Evolutionary conservation across 768 basidiomycete genomes (phyloP).

Genomic region (Russula ochroleuca): DNA sequence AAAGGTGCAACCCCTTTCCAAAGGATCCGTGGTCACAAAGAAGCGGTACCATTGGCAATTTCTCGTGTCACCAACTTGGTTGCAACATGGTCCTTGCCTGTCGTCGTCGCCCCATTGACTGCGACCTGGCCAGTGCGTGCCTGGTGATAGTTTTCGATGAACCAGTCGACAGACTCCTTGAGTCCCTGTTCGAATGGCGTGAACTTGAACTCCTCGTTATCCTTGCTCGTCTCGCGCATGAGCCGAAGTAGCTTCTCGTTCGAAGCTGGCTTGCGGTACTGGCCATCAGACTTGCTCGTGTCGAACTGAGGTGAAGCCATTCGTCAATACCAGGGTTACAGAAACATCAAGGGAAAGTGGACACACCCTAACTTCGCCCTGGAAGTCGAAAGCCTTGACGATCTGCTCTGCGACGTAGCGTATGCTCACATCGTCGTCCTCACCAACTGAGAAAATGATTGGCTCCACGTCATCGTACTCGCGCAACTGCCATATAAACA

Average conservation of each 20-base stretch:
- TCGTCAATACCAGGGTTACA: not conserved
- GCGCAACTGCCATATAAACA: not conserved
- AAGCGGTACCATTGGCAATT: not conserved
- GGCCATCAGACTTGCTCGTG: slow-evolving; percentile 6
- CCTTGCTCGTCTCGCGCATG: not conserved
- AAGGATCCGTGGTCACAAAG: not conserved
- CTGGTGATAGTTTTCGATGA: not conserved
- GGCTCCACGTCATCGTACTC: not conserved
- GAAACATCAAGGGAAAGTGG: not conserved
- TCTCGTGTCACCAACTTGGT: not conserved
- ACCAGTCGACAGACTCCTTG: slow-evolving; percentile 2
- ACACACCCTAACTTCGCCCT: not conserved
- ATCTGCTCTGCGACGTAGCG: slow-evolving; percentile 2
- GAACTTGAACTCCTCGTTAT: not conserved
- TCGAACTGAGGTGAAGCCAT: not conserved
- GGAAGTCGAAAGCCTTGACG: not conserved
- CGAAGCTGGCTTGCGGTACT: slow-evolving; percentile 1
- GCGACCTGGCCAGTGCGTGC: not conserved
- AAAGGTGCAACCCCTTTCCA: not conserved
- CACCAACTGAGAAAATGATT: not conserved
- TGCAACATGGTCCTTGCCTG: not conserved
- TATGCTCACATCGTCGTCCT: slow-evolving; percentile 3
- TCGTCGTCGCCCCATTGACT: not conserved
- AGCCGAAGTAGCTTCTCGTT: not conserved
- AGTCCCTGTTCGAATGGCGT: slow-evolving; percentile 1